Evolutionary conservation across 2,329 filamentous ascomycete species (phyloP), one percentile per base, ranked within the genome.

Genomic region (Orbilia brochopaga): DNA sequence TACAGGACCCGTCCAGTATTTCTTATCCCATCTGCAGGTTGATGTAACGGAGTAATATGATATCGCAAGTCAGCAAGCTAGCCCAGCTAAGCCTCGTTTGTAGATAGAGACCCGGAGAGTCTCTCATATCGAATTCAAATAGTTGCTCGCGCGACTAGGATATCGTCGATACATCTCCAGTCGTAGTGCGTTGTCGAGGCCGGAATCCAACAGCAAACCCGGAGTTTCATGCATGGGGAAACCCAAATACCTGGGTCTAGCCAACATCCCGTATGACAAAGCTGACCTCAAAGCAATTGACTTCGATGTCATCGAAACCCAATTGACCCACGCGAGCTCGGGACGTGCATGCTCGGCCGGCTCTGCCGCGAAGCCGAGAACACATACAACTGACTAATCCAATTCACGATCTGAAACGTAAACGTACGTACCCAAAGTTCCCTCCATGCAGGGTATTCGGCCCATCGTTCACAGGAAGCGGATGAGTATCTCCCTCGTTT

Each of bases 401-500:
- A 3, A n/a, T 8, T 32, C 11, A 42, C 4, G 4, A 5, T 13
- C 37, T 42, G 13, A 15, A 15, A 17, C 37, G 11, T 35, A 13
- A 66, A 82, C 74, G 79, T 82, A 80, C 83, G 83, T 57, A 82
- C 76, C 11, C 81, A 78, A 7, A 80, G 79, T 46, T 82, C 78
- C 65, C 80, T 52, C 90, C 90, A 79, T 92, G 90, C 61, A 92
- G 81, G 51, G 86, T 87, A 81, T 96, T 94, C 42, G 85, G 83
- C 0, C 87, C 88, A 78, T 97, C 86, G 81, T 96, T 97, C 69
- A 85, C 85, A 6, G 85, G 83, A 48, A 97, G 83, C 15, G 83
- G 77, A 80, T 95, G 59, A 21, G 54, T 37, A 24, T 70, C 66
- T 21, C 66, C 66, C 17, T 60, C 40, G 4, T 64, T 46, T 21